Base-by-base conservation (phyloP, 2,329 filamentous ascomycete genomes). In the Xylariaceae sp. region DNA sequence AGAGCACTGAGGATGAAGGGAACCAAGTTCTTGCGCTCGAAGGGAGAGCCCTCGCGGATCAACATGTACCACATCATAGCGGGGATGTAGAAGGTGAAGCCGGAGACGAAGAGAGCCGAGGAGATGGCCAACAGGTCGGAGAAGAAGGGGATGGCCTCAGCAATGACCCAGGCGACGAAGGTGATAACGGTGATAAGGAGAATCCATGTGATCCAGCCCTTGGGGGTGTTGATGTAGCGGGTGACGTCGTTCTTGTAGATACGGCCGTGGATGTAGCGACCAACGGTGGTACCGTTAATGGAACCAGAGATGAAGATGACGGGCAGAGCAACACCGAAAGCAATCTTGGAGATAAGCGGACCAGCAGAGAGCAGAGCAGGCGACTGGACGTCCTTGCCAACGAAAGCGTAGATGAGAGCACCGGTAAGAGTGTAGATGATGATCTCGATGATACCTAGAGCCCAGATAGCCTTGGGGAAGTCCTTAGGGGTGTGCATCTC, bases 141-240 rank as follows among this genome's bases (percentile, higher is more conserved):
- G 76, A 92, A 92, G 70, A 87, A 85, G 2, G 89, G 89, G 50
- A 92, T 87, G 0, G 86, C 82, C 68, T 88, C 84, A 11, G 88
- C 88, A 64, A 92, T 85, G 65, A 91, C 71, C 80, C 85, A 92
- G 3, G 85, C 85, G 10, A 88, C 56, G 9, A 87, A 55, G 76
- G 88, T 91, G 49, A 87, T 71, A 52, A 71, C 64, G 0, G 79
- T 72, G 34, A 85, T 80, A 9, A 91, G 82, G 2, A 60, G 74
- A 11, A 86, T 68, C 88, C 88, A 89, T 30, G 71, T 67, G 30
- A 62, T 61, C 71, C 71, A 73, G 34, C 70, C 71, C 62, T 67
- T 72, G 23, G 65, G 61, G 52, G 70, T 72, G 63, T 73, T 73
- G 64, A 73, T 72, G 63, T 70, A 73, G 10, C 68, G 70, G 13